Percentiles rank a stretch among this genome's conserved stretches.
Conservation (phyloP, 805 yeast species). For the Candida caryicola region DNA sequence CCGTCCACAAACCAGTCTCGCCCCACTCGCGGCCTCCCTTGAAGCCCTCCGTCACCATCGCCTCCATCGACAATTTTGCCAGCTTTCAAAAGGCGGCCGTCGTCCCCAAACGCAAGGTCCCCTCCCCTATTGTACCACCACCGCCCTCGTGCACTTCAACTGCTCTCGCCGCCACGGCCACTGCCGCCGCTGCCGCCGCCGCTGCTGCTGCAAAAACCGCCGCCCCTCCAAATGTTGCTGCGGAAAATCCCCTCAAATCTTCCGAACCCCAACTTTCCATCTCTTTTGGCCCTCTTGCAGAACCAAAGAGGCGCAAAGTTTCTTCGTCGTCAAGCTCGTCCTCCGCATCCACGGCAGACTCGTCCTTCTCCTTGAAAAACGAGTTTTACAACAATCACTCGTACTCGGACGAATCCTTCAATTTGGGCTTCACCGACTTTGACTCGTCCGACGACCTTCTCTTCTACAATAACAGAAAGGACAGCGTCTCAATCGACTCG, state of each 20-base stretch:
- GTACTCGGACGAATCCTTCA: not conserved
- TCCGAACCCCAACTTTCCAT: not conserved
- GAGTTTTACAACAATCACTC: not conserved
- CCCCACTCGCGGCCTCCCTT: constrained; percentile 17
- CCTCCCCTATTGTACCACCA: not conserved
- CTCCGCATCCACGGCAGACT: not conserved
- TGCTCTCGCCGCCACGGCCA: not conserved
- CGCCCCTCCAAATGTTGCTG: not conserved
- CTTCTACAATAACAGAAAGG: not conserved
- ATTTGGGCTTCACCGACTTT: not conserved
- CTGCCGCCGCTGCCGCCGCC: not conserved
- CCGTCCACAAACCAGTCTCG: constrained; percentile 3
- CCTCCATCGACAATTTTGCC: constrained; percentile 18
- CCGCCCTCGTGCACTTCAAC: not conserved
- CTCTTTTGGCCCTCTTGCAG: not conserved
- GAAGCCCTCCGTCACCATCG: constrained; percentile 24
- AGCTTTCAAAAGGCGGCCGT: constrained; percentile 4
- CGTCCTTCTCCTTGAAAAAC: not conserved
- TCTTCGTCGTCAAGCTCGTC: not conserved
- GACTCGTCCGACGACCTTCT: not conserved
- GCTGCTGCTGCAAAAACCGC: not conserved
- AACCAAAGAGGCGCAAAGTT: constrained; percentile 1
- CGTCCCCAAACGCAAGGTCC: not conserved
- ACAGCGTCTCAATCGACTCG: not conserved
- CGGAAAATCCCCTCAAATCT: too few species aligned